phyloP scores from a whole-genome alignment of 176 grass and related monocot genomes.

The Oryza officinalis region DNA sequence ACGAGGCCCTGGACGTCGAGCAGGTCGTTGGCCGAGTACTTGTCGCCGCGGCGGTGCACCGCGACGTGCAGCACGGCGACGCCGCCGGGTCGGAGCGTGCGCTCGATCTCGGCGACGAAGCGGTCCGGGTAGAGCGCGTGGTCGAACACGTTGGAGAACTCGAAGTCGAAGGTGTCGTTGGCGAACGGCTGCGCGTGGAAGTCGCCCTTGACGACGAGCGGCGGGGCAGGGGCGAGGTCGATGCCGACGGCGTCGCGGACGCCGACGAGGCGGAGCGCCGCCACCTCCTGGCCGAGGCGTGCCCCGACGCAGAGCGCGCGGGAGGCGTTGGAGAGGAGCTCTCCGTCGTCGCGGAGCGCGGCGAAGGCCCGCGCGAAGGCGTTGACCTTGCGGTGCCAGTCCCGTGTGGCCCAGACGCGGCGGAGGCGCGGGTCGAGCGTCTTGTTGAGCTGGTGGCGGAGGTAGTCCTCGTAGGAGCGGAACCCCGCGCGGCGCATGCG shows the following conservation, averaged over 20 bases:
- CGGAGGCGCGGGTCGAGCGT: conserved; percentile 88
- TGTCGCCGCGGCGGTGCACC: conserved; percentile 75
- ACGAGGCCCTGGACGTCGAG: conserved; percentile 58
- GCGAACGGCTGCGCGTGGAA: conserved; percentile 85
- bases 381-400: conserved; percentile 79
- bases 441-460: conserved; percentile 92
- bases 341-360: conserved; percentile 4
- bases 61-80: conserved; percentile 77
- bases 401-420: conserved; percentile 81
- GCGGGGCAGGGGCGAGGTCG: conserved; percentile 77
- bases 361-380: conserved; percentile 69
- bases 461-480: conserved; percentile 86
- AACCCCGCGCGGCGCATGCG: conserved; percentile 65
- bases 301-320: conserved; percentile 82
- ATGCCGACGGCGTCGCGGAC: conserved; percentile 59
- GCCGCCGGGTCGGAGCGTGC: conserved; percentile 70
- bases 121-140: conserved; percentile 83
- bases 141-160: conserved; percentile 98
- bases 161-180: conserved; percentile 74
- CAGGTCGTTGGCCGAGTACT: conserved; percentile 91
- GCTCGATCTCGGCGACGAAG: conserved; percentile 78
- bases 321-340: conserved; percentile 65
- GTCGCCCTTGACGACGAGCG: conserved; percentile 68
- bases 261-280: conserved; percentile 68
- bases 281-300: conserved; percentile 68